Percentiles rank a stretch among this genome's conserved stretches.
Evolutionary conservation across 306 rosid genomes (phyloP).

Genomic region (Lathyrus aphaca): DNA sequence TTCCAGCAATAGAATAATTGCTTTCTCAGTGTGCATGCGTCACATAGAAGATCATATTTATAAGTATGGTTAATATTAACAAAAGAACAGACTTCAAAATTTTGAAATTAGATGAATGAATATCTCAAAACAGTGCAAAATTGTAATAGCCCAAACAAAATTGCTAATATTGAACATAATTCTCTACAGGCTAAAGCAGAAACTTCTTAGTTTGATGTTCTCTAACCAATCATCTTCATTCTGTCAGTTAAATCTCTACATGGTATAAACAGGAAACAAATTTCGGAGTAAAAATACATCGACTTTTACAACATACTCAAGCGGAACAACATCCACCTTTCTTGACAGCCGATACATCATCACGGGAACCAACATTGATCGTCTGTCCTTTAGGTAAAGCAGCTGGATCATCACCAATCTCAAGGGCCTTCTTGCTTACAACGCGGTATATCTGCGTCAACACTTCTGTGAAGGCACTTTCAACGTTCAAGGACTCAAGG

Average conservation of each 20-base stretch:
- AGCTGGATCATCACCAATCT: constrained; percentile 43
- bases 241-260: constrained; percentile 45
- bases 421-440: constrained; percentile 55
- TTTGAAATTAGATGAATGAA: constrained; percentile 28
- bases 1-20: not conserved
- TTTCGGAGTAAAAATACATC: constrained; percentile 29
- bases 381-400: constrained; percentile 56
- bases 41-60: not conserved
- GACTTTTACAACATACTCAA: constrained; percentile 42
- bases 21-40: not conserved
- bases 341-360: constrained; percentile 53
- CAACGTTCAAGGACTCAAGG: constrained; percentile 51
- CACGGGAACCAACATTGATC: constrained; percentile 45
- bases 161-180: constrained; percentile 43
- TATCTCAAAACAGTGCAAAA: constrained; percentile 25
- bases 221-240: constrained; percentile 41
- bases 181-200: constrained; percentile 42
- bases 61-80: not conserved
- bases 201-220: constrained; percentile 37
- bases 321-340: constrained; percentile 52
- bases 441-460: constrained; percentile 49
- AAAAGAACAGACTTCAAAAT: not conserved
- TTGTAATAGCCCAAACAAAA: constrained; percentile 8
- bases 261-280: constrained; percentile 47
- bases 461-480: constrained; percentile 54